Evolutionary conservation across 1,284 basidiomycete genomes (phyloP).

Genomic region (Rhodotorula sp.): DNA sequence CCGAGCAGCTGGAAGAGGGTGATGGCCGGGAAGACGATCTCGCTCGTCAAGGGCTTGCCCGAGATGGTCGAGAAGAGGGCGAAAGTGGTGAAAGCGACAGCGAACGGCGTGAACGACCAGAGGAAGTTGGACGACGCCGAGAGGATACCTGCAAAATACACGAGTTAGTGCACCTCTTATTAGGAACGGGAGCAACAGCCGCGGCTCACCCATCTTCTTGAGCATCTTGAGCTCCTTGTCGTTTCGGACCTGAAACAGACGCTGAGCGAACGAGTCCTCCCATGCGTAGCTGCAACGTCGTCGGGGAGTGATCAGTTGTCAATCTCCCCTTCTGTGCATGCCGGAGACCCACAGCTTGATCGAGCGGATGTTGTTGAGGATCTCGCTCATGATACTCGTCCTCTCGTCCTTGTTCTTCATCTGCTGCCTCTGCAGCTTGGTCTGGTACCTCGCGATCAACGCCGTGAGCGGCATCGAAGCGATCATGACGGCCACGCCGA

Average conservation of each 20-base stretch:
- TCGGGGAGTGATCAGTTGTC: neutral
- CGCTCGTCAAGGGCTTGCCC: constrained; percentile 73
- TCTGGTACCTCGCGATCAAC: constrained; percentile 67
- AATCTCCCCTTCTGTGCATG: neutral
- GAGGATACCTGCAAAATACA: constrained; percentile 25
- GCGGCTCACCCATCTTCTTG: constrained; percentile 61
- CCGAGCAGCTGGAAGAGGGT: constrained; percentile 86
- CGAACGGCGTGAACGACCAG: constrained; percentile 52
- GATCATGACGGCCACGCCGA: constrained; percentile 89
- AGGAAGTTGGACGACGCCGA: constrained; percentile 41
- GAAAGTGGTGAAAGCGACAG: constrained; percentile 87
- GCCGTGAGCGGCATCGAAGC: constrained; percentile 67
- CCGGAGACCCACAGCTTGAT: constrained; percentile 55
- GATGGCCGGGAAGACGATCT: constrained; percentile 92
- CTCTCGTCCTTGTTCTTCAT: constrained; percentile 79
- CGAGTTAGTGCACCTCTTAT: neutral
- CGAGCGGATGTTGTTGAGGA: constrained; percentile 83
- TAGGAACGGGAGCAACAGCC: neutral
- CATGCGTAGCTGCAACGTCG: constrained; percentile 50
- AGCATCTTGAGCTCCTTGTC: constrained; percentile 79
- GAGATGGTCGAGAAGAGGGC: constrained; percentile 73
- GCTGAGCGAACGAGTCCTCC: constrained; percentile 82
- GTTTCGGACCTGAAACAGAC: constrained; percentile 75
- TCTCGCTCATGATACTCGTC: constrained; percentile 60
- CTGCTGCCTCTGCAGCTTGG: constrained; percentile 76